Base-by-base conservation (phyloP, 805 yeast species). In the Metschnikowia anglica region DNA sequence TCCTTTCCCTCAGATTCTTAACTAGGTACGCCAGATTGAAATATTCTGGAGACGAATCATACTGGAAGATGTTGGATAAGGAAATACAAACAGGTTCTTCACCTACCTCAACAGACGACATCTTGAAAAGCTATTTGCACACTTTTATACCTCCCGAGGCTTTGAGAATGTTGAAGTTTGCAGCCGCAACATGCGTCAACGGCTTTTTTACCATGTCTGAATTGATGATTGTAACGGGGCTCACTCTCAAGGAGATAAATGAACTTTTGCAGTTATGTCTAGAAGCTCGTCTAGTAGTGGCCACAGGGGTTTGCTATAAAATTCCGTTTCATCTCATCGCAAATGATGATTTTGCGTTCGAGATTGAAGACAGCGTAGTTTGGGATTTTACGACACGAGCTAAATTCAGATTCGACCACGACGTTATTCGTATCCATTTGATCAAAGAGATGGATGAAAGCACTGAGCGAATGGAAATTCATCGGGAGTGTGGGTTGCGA, bases 281-380 rank as follows among this genome's bases (percentile, higher is more conserved):
- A 10, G 63, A 66, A 20, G 36, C 57, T 10, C 54, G 59, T 12
- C 30, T 74, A 3, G 52, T 77, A 5, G 47, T 51, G 2, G 76
- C 79, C 0, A 54, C 65, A 11, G 66, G 71, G 19, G 57, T 71
- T 2, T 68, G 66, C 46, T 74, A 74, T 52, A 77, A 76, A 48
- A 56, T 74, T 17, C 80, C 81, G 7, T 71, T 74, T 43, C 70
- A 70, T 48, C 48, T 69, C 19, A 54, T 66, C 3, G 55, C 60
- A 4, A 46, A 59, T 7, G 53, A 54, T 6, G 51, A 48, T 3
- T 60, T 56, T 30, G 62, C 68, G 1, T 56, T 61, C 27, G 65
- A 61, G 10, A 37, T 71, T 11, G 44, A 58, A 10, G 62, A 64
- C 4, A 38, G 55, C 1, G 59, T 60, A 19, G 57, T 71, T 5